These are phyloP conservation scores for Diaporthe ilicicola DNA, from an alignment of 2,329 filamentous ascomycete genomes.

Conservation along the genomic window DNA sequence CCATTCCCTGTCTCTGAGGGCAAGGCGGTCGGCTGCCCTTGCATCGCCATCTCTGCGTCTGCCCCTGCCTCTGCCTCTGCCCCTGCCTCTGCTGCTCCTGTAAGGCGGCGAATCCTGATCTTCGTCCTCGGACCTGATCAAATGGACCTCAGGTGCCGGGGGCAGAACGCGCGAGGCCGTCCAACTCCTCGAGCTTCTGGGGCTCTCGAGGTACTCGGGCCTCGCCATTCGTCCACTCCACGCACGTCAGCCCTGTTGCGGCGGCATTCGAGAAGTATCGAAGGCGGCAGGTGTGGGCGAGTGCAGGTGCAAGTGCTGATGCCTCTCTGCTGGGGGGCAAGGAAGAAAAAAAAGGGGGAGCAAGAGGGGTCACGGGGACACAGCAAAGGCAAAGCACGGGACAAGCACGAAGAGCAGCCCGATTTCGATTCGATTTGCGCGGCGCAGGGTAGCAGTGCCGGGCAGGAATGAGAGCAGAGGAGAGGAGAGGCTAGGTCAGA, in stretches of 20 bases:
- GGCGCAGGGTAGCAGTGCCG: not conserved
- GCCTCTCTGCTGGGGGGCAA: not conserved
- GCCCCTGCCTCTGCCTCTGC: constrained; percentile 36
- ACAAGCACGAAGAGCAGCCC: not conserved
- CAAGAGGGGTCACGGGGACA: constrained; percentile 18
- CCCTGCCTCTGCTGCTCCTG: constrained; percentile 39
- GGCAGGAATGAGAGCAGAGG: not conserved
- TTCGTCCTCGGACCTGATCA: constrained; percentile 39
- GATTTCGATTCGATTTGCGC: not conserved
- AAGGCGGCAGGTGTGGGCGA: not conserved
- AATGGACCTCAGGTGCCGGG: constrained; percentile 40
- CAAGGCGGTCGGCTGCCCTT: not conserved
- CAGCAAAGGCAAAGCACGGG: constrained; percentile 4
- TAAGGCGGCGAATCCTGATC: constrained; percentile 41
- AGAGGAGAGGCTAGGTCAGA: not conserved
- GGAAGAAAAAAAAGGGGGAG: not conserved
- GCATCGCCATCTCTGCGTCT: constrained; percentile 1
- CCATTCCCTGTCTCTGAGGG: constrained; percentile 16
- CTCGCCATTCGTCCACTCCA: constrained; percentile 43
- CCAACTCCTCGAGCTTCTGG: constrained; percentile 39
- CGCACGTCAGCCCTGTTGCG: constrained; percentile 39
- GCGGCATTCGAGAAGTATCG: constrained; percentile 33
- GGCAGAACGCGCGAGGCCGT: constrained; percentile 38
- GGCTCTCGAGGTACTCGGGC: constrained; percentile 39
- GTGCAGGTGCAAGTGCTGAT: constrained; percentile 6